phyloP scores from a whole-genome alignment of 2,329 filamentous ascomycete species.

The Aspergillus sp. region DNA sequence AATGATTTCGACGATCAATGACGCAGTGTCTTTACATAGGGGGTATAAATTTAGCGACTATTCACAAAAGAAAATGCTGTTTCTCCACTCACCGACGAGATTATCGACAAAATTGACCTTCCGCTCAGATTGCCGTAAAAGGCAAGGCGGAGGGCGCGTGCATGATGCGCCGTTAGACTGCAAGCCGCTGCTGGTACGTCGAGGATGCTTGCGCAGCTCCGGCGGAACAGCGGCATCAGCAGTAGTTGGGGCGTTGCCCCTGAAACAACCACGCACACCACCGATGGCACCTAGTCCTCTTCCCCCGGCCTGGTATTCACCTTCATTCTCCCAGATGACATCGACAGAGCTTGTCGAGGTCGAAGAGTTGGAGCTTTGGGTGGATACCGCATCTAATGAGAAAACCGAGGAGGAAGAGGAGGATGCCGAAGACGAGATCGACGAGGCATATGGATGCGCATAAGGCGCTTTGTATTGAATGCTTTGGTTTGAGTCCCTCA shows the following conservation, averaged over 20 bases:
- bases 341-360: conserved; percentile 64
- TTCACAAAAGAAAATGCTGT: conserved; percentile 24
- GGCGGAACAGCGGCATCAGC: conserved; percentile 36
- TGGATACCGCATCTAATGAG: conserved; percentile 65
- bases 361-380: conserved; percentile 69
- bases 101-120: conserved; percentile 95
- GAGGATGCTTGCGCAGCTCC: conserved; percentile 52
- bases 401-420: conserved; percentile 76
- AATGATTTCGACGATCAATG: conserved; percentile 94
- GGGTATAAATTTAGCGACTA: conserved; percentile 8
- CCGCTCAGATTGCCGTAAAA: conserved; percentile 84
- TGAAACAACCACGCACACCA: conserved; percentile 27
- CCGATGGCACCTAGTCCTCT: conserved; percentile 25
- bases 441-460: conserved; percentile 64
- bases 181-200: conserved; percentile 52
- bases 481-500: conserved; percentile 40
- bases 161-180: conserved; percentile 48
- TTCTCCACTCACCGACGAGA: conserved; percentile 82
- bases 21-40: conserved; percentile 77
- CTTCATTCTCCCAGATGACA: conserved; percentile 46
- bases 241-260: conserved; percentile 29
- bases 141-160: conserved; percentile 66
- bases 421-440: conserved; percentile 72
- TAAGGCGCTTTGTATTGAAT: conserved; percentile 36
- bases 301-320: conserved; percentile 26